Evolutionary conservation across 2,329 filamentous ascomycete genomes (phyloP), one percentile per base, ranked within the genome.

Genomic region (Fusarium secorum): DNA sequence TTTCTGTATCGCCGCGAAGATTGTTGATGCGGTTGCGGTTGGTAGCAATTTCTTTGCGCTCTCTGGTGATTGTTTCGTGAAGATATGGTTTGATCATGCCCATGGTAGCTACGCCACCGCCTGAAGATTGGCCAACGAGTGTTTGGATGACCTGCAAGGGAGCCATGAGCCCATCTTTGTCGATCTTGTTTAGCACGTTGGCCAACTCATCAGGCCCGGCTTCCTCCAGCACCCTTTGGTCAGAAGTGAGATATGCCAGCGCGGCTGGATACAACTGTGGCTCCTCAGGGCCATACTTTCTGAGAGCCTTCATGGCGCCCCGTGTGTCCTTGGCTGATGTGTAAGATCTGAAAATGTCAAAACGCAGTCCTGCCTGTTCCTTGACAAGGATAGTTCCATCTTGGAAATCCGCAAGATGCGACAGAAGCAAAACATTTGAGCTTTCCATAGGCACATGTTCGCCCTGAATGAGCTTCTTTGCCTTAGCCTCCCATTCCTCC

Each of bases 261-360:
- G 96, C 96, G 14, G 96, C 94, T 5, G 95, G 91, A 77, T 99
- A 99, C 4, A 99, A 87, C 68, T 95, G 92, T 1, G 95, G 95
- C 75, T 98, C 95, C 73, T 95, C 90, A 0, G 93, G 90, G 0
- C 96, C 97, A 78, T 99, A 99, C 80, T 97, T 98, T 66, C 90
- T 89, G 42, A 99, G 85, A 0, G 96, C 95, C 77, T 92, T 93
- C 77, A 99, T 94, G 9, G 95, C 95, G 14, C 96, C 95, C 42
- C 88, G 86, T 1, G 96, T 99, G 79, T 99, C 96, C 72, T 94
- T 94, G 26, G 95, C 94, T 2, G 94, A 90, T 3, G 95, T 97
- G 79, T 97, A 98, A 2, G 95, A 98, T 52, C 96, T 91, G 84
- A 99, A 98, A 65, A 99, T 98, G 80, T 99, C 96, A 61, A 95